Conservation (phyloP, 306 rosid species). For the Lathyrus aphaca region DNA sequence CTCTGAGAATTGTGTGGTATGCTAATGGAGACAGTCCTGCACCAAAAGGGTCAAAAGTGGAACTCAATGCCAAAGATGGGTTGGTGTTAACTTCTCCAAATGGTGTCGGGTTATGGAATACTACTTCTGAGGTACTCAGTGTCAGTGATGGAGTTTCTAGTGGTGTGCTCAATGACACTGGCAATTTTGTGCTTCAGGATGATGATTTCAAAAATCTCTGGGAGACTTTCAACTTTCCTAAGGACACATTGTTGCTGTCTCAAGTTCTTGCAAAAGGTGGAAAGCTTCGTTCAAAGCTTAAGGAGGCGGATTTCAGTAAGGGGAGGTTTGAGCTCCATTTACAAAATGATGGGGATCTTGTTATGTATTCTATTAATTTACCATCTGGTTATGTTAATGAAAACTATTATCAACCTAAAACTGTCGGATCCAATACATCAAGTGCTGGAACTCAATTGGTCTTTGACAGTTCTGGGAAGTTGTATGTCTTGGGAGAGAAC, state of each 20-base stretch:
- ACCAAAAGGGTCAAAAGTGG: slow-evolving; percentile 49
- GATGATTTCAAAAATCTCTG: slow-evolving; percentile 17
- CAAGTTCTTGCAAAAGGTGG: slow-evolving; percentile 40
- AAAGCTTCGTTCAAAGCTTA: slow-evolving; percentile 43
- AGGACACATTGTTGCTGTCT: slow-evolving; percentile 54
- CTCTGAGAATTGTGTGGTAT: slow-evolving; percentile 53
- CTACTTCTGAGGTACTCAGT: not conserved
- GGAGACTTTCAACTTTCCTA: slow-evolving; percentile 52
- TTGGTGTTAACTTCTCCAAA: slow-evolving; percentile 44
- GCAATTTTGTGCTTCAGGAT: slow-evolving; percentile 53
- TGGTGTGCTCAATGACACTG: slow-evolving; percentile 45
- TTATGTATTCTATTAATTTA: slow-evolving; percentile 40
- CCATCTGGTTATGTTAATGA: slow-evolving; percentile 35
- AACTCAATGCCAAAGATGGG: slow-evolving; percentile 40
- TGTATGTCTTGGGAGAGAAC: slow-evolving; percentile 37
- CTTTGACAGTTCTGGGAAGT: slow-evolving; percentile 38
- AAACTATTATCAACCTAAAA: slow-evolving; percentile 30
- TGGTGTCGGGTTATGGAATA: slow-evolving; percentile 36
- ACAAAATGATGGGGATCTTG: slow-evolving; percentile 45
- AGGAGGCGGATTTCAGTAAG: slow-evolving; percentile 36
- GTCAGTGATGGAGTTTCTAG: slow-evolving; percentile 3
- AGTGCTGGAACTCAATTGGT: slow-evolving; percentile 46
- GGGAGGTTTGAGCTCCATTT: slow-evolving; percentile 52
- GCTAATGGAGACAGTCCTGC: slow-evolving; percentile 44
- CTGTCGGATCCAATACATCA: slow-evolving; percentile 16